Evolutionary conservation across 1,284 basidiomycete species (phyloP).

Genomic region (Chalciporus sp.): DNA sequence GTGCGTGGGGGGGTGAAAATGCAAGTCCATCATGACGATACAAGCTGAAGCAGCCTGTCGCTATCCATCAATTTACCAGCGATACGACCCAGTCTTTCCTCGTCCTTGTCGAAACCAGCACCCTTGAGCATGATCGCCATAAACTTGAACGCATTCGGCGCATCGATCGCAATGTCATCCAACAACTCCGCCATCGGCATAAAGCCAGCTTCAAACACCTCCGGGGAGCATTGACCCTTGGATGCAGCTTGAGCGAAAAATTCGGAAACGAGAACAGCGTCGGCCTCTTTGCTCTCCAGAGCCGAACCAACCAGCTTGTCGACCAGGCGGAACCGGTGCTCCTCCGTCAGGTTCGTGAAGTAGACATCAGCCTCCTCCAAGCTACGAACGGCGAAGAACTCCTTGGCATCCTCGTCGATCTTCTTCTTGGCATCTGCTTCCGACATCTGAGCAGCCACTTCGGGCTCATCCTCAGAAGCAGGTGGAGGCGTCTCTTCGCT

Average conservation of each 20-base stretch:
- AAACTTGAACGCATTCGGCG: conserved; percentile 80
- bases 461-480: conserved; percentile 56
- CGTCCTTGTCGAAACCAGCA: conserved; percentile 60
- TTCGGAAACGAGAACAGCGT: conserved; percentile 76
- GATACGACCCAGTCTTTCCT: conserved; percentile 55
- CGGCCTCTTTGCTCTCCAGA: conserved; percentile 83
- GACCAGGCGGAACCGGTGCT: conserved; percentile 68
- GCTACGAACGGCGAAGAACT: conserved; percentile 76
- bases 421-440: conserved; percentile 76
- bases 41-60: conserved; percentile 58
- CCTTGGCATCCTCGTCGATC: conserved; percentile 79
- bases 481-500: conserved; percentile 49
- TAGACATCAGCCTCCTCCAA: conserved; percentile 87
- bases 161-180: conserved; percentile 88
- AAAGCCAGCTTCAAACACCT: conserved; percentile 72
- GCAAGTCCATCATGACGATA: conserved; percentile 45
- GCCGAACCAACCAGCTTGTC: conserved; percentile 73
- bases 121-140: conserved; percentile 77
- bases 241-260: conserved; percentile 61
- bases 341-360: conserved; percentile 69
- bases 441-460: conserved; percentile 55
- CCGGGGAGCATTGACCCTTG: conserved; percentile 55
- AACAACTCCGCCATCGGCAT: conserved; percentile 69
- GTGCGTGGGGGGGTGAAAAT: not conserved
- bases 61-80: conserved; percentile 60